These are phyloP conservation scores for Colletotrichum viniferum DNA, from an alignment of 2,329 filamentous ascomycete genomes.

Conservation along the genomic window DNA sequence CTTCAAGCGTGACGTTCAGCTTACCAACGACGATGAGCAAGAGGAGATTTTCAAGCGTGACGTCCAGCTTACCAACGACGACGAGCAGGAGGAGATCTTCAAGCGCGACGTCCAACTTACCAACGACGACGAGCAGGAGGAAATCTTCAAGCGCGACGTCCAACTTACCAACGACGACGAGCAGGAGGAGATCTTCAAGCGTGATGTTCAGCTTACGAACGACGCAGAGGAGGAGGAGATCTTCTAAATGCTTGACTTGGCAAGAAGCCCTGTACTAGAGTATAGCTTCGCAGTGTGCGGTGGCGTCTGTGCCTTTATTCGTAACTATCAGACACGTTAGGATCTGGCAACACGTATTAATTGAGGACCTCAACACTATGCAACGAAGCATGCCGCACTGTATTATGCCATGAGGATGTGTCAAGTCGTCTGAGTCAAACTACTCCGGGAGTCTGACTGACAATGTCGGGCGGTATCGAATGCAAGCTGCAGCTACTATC, in stretches of 20 bases:
- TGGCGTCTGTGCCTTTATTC: background rate
- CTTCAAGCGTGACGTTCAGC: background rate
- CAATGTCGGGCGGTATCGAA: background rate
- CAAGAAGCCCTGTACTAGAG: background rate
- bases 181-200: background rate
- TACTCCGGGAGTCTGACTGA: background rate
- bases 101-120: background rate
- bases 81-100: background rate
- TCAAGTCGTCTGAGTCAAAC: background rate
- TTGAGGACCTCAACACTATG: background rate
- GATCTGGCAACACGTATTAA: background rate
- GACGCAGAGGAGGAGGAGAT: background rate
- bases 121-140: background rate
- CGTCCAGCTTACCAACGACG: background rate
- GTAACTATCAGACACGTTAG: background rate
- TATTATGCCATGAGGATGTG: background rate
- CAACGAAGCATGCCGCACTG: rapidly evolving
- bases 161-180: background rate
- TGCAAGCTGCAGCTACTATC: background rate
- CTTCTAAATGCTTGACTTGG: background rate
- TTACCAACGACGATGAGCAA: background rate
- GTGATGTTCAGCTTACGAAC: background rate
- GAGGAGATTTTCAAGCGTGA: background rate
- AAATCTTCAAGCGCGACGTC: background rate
- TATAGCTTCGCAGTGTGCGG: background rate